Percentiles rank a stretch among this genome's conserved stretches.
These are phyloP conservation scores for Laetiporus sulphureus DNA, from an alignment of 1,284 basidiomycete species.

Conservation along the genomic window DNA sequence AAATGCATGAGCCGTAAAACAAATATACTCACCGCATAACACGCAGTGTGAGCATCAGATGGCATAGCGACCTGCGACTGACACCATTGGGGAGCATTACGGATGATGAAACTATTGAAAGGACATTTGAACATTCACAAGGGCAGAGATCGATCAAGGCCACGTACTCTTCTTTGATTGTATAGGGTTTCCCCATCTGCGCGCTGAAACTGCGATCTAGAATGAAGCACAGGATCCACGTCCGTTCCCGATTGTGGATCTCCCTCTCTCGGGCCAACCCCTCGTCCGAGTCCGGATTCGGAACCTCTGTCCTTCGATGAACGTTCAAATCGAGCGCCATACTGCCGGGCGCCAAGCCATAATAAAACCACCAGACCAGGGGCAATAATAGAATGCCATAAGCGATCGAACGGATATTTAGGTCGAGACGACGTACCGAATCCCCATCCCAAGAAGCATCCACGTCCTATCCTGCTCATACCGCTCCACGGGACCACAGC, in stretches of 20 bases:
- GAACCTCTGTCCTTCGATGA: slow-evolving; percentile 78
- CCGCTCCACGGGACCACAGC: slow-evolving; percentile 85
- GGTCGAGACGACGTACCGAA: slow-evolving; percentile 45
- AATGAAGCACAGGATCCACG: slow-evolving; percentile 90
- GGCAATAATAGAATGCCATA: too few species aligned
- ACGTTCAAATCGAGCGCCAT: slow-evolving; percentile 97
- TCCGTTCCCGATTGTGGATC: slow-evolving; percentile 89
- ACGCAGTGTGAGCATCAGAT: slow-evolving; percentile 58
- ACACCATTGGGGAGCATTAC: slow-evolving; percentile 73
- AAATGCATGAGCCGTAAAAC: slow-evolving; percentile 2
- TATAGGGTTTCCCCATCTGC: slow-evolving; percentile 89
- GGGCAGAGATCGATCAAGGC: slow-evolving; percentile 13
- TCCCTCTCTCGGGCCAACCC: slow-evolving; percentile 70
- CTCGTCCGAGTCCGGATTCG: slow-evolving; percentile 68
- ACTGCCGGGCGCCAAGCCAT: too few species aligned
- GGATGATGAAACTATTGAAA: slow-evolving; percentile 78
- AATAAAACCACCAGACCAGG: too few species aligned
- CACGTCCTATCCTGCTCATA: slow-evolving; percentile 98
- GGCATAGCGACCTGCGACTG: slow-evolving; percentile 54
- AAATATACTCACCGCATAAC: slow-evolving; percentile 54
- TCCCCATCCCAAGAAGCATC: slow-evolving; percentile 83
- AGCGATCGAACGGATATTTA: too few species aligned
- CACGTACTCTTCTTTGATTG: slow-evolving; percentile 80
- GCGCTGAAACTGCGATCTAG: slow-evolving; percentile 88
- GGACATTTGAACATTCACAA: slow-evolving; percentile 12